Percentiles rank a stretch among this genome's conserved stretches.
Conservation (phyloP, 495 filamentous ascomycete genomes). For the Podospora fimiseda region DNA sequence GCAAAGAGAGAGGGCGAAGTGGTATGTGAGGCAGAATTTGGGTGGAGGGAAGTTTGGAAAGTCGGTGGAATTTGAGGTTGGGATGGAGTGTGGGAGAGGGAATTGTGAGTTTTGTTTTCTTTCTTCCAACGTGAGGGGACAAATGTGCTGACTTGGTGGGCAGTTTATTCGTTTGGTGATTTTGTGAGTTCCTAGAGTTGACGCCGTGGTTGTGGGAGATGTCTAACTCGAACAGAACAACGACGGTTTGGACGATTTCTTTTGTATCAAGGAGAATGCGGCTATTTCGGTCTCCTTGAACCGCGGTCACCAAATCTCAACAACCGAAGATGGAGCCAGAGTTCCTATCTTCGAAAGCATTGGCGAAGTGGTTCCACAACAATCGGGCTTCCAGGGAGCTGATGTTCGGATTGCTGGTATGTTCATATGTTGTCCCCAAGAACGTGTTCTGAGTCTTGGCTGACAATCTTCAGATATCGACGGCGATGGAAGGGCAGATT, state of each 20-base stretch:
- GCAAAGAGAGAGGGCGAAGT: not conserved
- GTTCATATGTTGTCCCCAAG: not conserved
- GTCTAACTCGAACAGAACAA: slow-evolving; percentile 2
- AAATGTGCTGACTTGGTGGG: not conserved
- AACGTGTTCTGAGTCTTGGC: not conserved
- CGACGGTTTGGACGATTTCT: slow-evolving; percentile 7
- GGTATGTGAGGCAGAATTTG: not conserved
- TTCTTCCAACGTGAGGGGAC: not conserved
- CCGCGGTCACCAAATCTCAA: slow-evolving; percentile 1
- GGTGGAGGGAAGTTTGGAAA: slow-evolving; percentile 1
- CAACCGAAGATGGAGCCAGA: not conserved
- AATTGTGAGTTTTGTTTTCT: not conserved
- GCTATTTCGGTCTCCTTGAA: slow-evolving; percentile 3
- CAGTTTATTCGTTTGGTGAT: not conserved
- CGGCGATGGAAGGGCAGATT: slow-evolving; percentile 9
- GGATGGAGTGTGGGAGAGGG: not conserved
- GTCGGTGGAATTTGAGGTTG: not conserved
- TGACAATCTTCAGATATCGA: slow-evolving; percentile 4
- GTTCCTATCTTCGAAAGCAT: slow-evolving; percentile 3
- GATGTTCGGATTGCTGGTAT: slow-evolving; percentile 5
- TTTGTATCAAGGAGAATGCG: not conserved
- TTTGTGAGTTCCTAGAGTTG: not conserved
- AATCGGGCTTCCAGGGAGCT: slow-evolving; percentile 1
- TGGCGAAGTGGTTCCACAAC: not conserved
- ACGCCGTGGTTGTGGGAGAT: not conserved